Conservation (phyloP, 805 yeast species). For the Metschnikowia sp. region DNA sequence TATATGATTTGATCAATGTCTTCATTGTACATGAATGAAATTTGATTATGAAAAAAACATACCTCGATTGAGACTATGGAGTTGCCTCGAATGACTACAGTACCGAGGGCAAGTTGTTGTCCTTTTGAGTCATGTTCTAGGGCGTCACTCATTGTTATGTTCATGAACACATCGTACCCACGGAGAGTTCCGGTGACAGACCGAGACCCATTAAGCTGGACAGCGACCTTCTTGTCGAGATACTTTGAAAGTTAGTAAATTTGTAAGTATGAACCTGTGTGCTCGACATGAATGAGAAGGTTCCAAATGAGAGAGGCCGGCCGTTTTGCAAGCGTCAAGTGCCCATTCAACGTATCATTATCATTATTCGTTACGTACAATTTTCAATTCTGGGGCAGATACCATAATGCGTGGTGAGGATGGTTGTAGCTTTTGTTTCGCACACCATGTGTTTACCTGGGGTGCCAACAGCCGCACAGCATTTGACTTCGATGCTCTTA, state of each 20-base stretch:
- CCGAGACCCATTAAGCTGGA: conserved; percentile 77
- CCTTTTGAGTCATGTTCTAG: conserved; percentile 55
- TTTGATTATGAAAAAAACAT: conserved; percentile 18
- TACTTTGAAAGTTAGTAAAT: conserved; percentile 39
- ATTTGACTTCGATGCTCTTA: no score
- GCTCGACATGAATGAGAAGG: no score
- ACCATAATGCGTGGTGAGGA: conserved; percentile 36
- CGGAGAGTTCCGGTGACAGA: conserved; percentile 74
- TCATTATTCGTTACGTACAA: conserved; percentile 32
- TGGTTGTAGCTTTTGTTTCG: no score
- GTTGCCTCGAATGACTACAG: conserved; percentile 74
- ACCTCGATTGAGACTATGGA: conserved; percentile 72
- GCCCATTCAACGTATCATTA: no score
- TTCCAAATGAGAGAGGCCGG: no score
- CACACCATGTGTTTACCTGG: no score
- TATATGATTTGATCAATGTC: neutral
- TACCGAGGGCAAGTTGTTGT: conserved; percentile 56
- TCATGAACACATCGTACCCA: conserved; percentile 83
- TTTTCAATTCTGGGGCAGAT: conserved; percentile 60
- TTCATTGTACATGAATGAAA: no score
- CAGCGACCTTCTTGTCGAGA: conserved; percentile 69
- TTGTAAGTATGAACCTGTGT: no score
- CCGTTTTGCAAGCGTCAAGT: no score
- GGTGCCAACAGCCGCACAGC: no score
- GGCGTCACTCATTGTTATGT: conserved; percentile 69